Conservation (phyloP, 106 monocot genomes). For the Dendrobium officinale region DNA sequence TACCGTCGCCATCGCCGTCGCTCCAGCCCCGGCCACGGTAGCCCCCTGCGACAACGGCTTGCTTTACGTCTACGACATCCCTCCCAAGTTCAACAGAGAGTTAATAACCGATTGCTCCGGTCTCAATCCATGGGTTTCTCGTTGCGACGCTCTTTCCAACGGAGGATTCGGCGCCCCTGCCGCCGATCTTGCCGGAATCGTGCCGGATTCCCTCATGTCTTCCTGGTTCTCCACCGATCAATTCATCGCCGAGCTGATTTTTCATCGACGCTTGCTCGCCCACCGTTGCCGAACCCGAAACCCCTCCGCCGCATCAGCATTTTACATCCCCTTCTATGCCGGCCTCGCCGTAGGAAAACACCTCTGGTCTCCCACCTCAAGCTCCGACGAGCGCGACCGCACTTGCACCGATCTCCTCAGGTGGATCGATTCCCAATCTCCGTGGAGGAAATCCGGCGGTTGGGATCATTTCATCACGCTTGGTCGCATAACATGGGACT, state of each 20-base stretch:
- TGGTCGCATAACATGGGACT: slow-evolving; percentile 32
- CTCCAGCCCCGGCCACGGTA: neutral
- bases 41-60: slow-evolving; percentile 36
- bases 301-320: slow-evolving; percentile 52
- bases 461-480: slow-evolving; percentile 25
- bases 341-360: slow-evolving; percentile 69
- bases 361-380: slow-evolving; percentile 47
- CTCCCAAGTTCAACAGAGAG: slow-evolving; percentile 58
- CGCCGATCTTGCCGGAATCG: slow-evolving; percentile 36
- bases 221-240: slow-evolving; percentile 85
- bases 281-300: slow-evolving; percentile 59
- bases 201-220: slow-evolving; percentile 37
- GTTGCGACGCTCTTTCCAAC: slow-evolving; percentile 58
- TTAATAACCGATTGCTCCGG: slow-evolving; percentile 33
- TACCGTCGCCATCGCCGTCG: neutral
- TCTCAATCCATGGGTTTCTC: slow-evolving; percentile 44
- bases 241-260: slow-evolving; percentile 72
- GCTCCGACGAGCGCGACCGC: slow-evolving; percentile 26
- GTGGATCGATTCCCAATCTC: slow-evolving; percentile 15
- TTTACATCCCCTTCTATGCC: slow-evolving; percentile 91
- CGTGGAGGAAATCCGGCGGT: slow-evolving; percentile 18
- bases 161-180: slow-evolving; percentile 42
- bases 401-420: slow-evolving; percentile 9
- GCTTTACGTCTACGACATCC: slow-evolving; percentile 81
- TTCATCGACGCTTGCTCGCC: slow-evolving; percentile 61